Percentiles rank a stretch among this genome's conserved stretches.
Conservation (phyloP, 1,284 basidiomycete species). For the Malassezia arunalokei region DNA sequence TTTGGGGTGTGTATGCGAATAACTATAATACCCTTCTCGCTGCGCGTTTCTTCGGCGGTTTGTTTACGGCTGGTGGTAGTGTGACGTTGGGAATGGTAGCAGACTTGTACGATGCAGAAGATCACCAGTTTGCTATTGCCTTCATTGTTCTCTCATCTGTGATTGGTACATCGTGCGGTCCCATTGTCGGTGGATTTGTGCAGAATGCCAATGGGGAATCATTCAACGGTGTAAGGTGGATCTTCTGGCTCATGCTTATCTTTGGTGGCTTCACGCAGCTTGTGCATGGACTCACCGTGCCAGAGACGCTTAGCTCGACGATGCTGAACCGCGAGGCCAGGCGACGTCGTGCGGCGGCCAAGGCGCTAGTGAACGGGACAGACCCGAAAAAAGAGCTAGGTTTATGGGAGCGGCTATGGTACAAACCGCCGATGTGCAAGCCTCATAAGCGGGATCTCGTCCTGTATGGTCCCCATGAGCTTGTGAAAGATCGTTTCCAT, state of each 20-base stretch:
- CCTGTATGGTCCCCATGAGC: slow-evolving; percentile 48
- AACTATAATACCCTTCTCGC: slow-evolving; percentile 42
- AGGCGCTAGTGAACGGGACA: neutral
- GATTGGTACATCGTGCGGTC: slow-evolving; percentile 39
- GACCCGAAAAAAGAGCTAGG: neutral
- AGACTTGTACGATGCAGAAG: slow-evolving; percentile 44
- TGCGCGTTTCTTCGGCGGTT: slow-evolving; percentile 44
- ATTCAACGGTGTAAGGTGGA: slow-evolving; percentile 26
- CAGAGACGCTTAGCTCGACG: slow-evolving; percentile 48
- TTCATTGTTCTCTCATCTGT: slow-evolving; percentile 45
- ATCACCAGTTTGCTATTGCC: slow-evolving; percentile 43
- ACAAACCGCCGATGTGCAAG: slow-evolving; percentile 15
- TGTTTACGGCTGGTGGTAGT: slow-evolving; percentile 47
- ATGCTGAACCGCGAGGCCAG: slow-evolving; percentile 48
- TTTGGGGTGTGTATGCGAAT: slow-evolving; percentile 36
- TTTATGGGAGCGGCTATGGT: neutral
- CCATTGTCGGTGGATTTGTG: slow-evolving; percentile 37
- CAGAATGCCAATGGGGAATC: slow-evolving; percentile 15
- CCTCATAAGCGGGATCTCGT: slow-evolving; percentile 27
- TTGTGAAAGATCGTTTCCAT: slow-evolving; percentile 44
- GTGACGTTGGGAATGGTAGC: slow-evolving; percentile 49
- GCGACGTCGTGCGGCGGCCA: slow-evolving; percentile 29
- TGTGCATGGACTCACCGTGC: slow-evolving; percentile 47
- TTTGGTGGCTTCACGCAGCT: slow-evolving; percentile 47
- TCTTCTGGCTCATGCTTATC: slow-evolving; percentile 48